Percentiles rank a stretch among this genome's conserved stretches.
Evolutionary conservation across 306 rosid species (phyloP).

Genomic region (Vigna mungo): DNA sequence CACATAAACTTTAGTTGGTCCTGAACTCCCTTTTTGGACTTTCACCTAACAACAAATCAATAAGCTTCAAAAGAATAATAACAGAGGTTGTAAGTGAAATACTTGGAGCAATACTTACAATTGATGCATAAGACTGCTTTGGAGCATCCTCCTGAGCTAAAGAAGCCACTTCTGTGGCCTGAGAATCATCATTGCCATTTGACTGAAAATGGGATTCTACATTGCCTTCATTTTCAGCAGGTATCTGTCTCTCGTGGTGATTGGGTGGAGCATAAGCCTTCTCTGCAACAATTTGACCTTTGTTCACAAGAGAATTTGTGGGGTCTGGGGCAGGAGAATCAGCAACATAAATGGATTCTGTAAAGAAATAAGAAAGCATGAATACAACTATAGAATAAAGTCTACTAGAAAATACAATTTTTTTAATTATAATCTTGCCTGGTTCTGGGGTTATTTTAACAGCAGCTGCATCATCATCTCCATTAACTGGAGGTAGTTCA

Average conservation of each 20-base stretch:
- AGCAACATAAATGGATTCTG: conserved; percentile 54
- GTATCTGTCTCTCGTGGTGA: conserved; percentile 51
- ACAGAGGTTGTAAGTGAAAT: conserved; percentile 33
- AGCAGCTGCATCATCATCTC: conserved; percentile 48
- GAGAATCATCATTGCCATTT: conserved; percentile 58
- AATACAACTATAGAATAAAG: conserved; percentile 38
- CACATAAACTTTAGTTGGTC: conserved; percentile 60
- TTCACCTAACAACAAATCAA: conserved; percentile 63
- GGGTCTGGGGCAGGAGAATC: conserved; percentile 64
- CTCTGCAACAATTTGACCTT: conserved; percentile 51
- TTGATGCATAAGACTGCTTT: conserved; percentile 81
- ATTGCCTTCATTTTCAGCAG: conserved; percentile 49
- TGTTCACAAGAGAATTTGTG: conserved; percentile 45
- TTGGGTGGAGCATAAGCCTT: conserved; percentile 51
- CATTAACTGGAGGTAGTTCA: conserved; percentile 50
- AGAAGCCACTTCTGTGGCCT: conserved; percentile 52
- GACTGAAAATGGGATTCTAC: conserved; percentile 54
- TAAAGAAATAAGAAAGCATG: conserved; percentile 29
- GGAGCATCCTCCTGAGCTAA: conserved; percentile 60
- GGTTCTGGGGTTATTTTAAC: conserved; percentile 51
- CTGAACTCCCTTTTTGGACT: conserved; percentile 63
- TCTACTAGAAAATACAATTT: background rate
- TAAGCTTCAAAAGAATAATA: conserved; percentile 41
- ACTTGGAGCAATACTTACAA: conserved; percentile 55
- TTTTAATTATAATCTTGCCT: conserved; percentile 51